Percentiles rank a stretch among this genome's conserved stretches.
These are phyloP conservation scores for Phytophthora sojae DNA, from an alignment of 352 stramenopile species.

Conservation along the genomic window DNA sequence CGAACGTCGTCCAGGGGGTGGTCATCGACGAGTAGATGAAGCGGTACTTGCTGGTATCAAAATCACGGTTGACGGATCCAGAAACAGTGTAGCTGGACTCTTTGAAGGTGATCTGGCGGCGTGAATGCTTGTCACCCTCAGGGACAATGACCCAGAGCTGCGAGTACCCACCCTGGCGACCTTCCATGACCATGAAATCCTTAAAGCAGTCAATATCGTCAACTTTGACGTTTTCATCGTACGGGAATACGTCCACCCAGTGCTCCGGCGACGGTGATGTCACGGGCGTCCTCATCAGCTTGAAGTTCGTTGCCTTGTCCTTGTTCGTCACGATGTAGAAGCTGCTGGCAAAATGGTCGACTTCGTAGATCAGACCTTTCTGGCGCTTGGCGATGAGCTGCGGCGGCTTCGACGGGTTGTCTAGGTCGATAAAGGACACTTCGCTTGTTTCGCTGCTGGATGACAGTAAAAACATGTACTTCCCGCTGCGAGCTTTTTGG, in stretches of 20 bases:
- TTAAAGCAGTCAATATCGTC: conserved; percentile 91
- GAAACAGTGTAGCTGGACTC: conserved; percentile 92
- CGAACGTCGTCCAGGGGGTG: conserved; percentile 88
- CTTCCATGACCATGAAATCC: conserved; percentile 85
- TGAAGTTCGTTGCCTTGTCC: conserved; percentile 94
- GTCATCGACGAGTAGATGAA: conserved; percentile 95
- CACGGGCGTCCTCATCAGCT: conserved; percentile 84
- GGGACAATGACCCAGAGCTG: conserved; percentile 87
- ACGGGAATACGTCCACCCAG: conserved; percentile 92
- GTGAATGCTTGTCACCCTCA: conserved; percentile 50
- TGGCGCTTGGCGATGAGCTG: conserved; percentile 72
- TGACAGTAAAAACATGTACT: conserved; percentile 93
- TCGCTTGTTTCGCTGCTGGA: conserved; percentile 94
- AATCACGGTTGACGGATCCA: conserved; percentile 85
- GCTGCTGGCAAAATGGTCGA: conserved; percentile 88
- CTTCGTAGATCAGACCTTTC: conserved; percentile 81
- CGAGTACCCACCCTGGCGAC: conserved; percentile 87
- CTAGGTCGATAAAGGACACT: conserved; percentile 77
- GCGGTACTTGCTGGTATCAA: conserved; percentile 89
- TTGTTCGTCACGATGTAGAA: conserved; percentile 97
- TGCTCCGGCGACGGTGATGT: conserved; percentile 53
- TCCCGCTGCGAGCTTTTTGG: conserved; percentile 91
- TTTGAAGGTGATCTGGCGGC: conserved; percentile 84
- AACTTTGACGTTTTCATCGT: conserved; percentile 84
- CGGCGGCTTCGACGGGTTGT: conserved; percentile 52